Base-by-base conservation (phyloP, 805 yeast genomes). In the Kurtzmaniella cleridarum region DNA sequence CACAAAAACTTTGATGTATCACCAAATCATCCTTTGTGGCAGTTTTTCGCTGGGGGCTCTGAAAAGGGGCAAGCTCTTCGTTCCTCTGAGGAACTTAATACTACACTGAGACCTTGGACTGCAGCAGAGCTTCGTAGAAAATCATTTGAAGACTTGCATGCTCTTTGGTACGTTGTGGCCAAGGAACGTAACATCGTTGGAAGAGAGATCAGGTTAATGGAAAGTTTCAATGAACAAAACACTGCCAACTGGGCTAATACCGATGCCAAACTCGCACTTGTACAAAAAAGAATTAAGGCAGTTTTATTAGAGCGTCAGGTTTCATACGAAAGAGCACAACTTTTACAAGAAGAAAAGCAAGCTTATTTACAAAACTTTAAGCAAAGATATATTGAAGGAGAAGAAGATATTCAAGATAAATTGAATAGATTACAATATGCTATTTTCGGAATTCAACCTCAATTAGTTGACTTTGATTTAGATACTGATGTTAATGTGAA, bases 21-120 rank as follows among this genome's bases (percentile, higher is more conserved):
- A 11, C 91, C 83, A 4, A 84, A 84, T 57, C 98, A 93, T 62
- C 98, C 98, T 24, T 71, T 93, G 46, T 93, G 96, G 96, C 90
- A 85, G 51, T 93, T 93, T 59, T 93, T 91, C 66, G 60, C 64
- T 10, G 57, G 55, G 3, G 73, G 70, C 3, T 56, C 58, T 46
- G 74, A 84, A 30, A 71, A 79, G 41, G 69, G 73, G 51, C 41
- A 49, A 7, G 78, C 80, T 43, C 63, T 84, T 43, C 75, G 97
- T 49, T 57, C 69, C 1, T 61, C 73, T 2, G 76, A 70, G 2
- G 85, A 81, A 16, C 52, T 79, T 23, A 67, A 65, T 27, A 55
- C 60, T 23, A 64, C 68, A 8, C 81, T 93, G 12, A 74, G 95
- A 51, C 67, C 93, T 3, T 93, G 98, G 98, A 65, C 83, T 5